Percentiles rank a stretch among this genome's conserved stretches.
Conservation (phyloP, 2,329 filamentous ascomycete species). For the Neoascochyta sp. region DNA sequence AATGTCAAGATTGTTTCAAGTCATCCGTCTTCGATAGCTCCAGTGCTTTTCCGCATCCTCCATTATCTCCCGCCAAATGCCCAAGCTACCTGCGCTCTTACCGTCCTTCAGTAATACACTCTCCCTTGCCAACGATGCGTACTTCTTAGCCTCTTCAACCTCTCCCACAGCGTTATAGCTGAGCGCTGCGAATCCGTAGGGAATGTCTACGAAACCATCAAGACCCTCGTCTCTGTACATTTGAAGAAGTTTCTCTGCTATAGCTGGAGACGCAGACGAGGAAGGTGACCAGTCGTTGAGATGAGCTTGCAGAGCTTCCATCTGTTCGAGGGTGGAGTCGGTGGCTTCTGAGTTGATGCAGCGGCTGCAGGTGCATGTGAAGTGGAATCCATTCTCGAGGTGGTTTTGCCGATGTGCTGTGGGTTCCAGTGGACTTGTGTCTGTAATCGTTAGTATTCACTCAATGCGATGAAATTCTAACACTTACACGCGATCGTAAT, state of each 20-base stretch:
- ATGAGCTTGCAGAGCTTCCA: constrained; percentile 28
- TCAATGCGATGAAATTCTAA: no score
- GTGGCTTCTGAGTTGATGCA: constrained; percentile 27
- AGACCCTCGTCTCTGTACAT: constrained; percentile 39
- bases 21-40: constrained; percentile 19
- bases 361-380: constrained; percentile 40
- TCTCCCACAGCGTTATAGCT: constrained; percentile 38
- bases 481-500: constrained; percentile 42
- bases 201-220: constrained; percentile 39
- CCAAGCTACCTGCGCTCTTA: constrained; percentile 24
- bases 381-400: constrained; percentile 38
- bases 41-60: constrained; percentile 32
- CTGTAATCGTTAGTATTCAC: no score
- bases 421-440: constrained; percentile 38
- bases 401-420: constrained; percentile 28
- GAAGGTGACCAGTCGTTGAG: constrained; percentile 30
- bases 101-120: constrained; percentile 40
- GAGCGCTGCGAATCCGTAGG: constrained; percentile 42
- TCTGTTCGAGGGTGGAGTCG: constrained; percentile 29
- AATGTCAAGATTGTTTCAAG: no score
- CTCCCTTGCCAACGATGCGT: constrained; percentile 36
- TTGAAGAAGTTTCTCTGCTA: constrained; percentile 33
- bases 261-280: constrained; percentile 14
- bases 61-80: constrained; percentile 32
- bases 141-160: constrained; percentile 22